Evolutionary conservation across 1,284 basidiomycete genomes (phyloP), one percentile per base, ranked within the genome.

Genomic region (Austroboletus olivaceoglutinosus): DNA sequence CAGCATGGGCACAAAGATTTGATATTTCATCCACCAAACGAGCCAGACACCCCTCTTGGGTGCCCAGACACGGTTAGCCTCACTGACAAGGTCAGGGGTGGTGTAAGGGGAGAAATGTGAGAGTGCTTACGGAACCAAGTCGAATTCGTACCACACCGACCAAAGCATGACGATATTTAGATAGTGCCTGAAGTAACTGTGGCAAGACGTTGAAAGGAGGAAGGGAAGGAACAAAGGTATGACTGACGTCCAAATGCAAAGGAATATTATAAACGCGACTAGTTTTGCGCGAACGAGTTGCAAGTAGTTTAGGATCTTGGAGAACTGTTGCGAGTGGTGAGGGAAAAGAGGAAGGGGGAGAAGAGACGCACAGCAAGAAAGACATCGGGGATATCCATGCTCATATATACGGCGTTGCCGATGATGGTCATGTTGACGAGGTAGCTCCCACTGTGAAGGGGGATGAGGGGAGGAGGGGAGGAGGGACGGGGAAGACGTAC

Each of bases 321-420:
- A 86, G 47, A 89, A 71, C 91, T 93, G 58, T 36, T 29, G 23
- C 27, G 11, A 48, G 5, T 0, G 27, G 22, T 59, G 22, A 56
- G 49, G 18, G 47, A 45, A 22, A 50, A n/a, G 8, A 23, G 47
- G 46, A 21, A 7, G 12, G 19, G 19, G 21, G n/a, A 37, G n/a
- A 41, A 27, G 38, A 40, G 12, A 33, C 87, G 59, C 55, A 93
- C 91, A 21, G 89, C 92, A 19, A 99, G 78, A 73, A 90, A 92
- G 21, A 83, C 74, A 66, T 99, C 96, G 3, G 94, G 93, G 30
- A 96, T 80, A 73, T 99, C 96, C 96, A 98, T 99, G 67, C 93
- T 96, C 64, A 96, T 80, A 63, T 91, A 98, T 23, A 99, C 83
- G 2, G 93, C 89, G 56, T 93, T 93, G 13, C 96, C 96, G 47